phyloP scores from a whole-genome alignment of 2,329 filamentous ascomycete species.

The Aspergillus persii region DNA sequence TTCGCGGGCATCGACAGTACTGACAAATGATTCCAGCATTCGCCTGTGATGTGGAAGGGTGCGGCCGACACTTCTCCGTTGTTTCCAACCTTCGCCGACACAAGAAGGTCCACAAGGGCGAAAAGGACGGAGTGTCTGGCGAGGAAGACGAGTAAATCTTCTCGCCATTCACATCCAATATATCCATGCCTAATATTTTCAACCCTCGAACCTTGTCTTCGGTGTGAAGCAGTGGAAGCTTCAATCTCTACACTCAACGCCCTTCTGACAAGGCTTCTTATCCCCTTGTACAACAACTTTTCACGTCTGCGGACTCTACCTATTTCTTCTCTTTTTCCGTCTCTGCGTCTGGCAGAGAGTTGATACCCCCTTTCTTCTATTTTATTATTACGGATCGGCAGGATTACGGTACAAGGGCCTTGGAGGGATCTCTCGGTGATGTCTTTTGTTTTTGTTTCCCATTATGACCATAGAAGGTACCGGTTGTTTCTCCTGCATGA shows the following conservation, averaged over 20 bases:
- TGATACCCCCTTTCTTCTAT: slow-evolving; percentile 27
- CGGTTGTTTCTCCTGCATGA: slow-evolving; percentile 32
- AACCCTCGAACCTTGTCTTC: slow-evolving; percentile 7
- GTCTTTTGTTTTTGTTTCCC: slow-evolving; percentile 11
- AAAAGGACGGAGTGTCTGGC: slow-evolving; percentile 39
- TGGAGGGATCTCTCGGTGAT: slow-evolving; percentile 18
- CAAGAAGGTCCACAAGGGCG: slow-evolving; percentile 89
- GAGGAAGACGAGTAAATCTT: slow-evolving; percentile 41
- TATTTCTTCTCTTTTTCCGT: slow-evolving; percentile 22
- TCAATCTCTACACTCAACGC: slow-evolving; percentile 13
- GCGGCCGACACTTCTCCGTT: slow-evolving; percentile 93
- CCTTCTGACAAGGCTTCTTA: slow-evolving; percentile 19
- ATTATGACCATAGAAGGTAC: slow-evolving; percentile 42
- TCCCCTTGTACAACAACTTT: slow-evolving; percentile 33
- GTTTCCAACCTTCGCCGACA: slow-evolving; percentile 93
- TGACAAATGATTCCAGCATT: slow-evolving; percentile 63
- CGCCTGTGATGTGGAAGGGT: slow-evolving; percentile 89
- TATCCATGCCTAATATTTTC: slow-evolving; percentile 1
- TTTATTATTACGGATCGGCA: slow-evolving; percentile 18
- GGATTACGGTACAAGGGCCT: slow-evolving; percentile 19
- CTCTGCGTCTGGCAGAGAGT: slow-evolving; percentile 23
- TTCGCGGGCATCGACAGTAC: slow-evolving; percentile 9
- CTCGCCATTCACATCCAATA: slow-evolving; percentile 4
- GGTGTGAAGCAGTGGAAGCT: slow-evolving; percentile 8
- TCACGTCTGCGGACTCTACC: slow-evolving; percentile 17